Percentiles rank a stretch among this genome's conserved stretches.
Conservation (phyloP, 257 asterid species). For the Penstemon davidsonii region DNA sequence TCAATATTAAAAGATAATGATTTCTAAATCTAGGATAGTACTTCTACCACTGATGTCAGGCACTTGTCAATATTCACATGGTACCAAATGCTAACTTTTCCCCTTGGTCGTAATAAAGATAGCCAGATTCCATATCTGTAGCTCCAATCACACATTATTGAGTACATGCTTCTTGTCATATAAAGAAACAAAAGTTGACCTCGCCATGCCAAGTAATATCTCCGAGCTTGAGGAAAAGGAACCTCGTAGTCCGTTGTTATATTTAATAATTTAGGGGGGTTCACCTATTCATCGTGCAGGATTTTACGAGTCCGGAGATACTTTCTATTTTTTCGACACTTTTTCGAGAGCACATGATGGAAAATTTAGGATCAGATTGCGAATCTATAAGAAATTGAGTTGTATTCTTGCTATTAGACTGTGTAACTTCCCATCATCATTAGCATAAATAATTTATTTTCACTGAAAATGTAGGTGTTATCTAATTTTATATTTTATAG, state of each 20-base stretch:
- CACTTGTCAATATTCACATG: constrained; percentile 11
- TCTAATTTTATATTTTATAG: too few relatives aligned
- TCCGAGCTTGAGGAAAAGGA: constrained; percentile 1
- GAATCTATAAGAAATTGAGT: neutral
- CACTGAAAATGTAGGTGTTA: too few relatives aligned
- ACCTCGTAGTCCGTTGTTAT: neutral
- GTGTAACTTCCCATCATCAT: too few relatives aligned
- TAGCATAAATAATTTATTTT: too few relatives aligned
- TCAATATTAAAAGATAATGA: constrained; percentile 14
- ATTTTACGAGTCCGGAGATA: neutral
- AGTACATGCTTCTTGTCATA: constrained; percentile 9
- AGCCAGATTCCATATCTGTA: neutral
- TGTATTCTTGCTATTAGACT: too few relatives aligned
- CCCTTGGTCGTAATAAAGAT: constrained; percentile 5
- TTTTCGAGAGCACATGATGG: neutral
- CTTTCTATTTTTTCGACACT: neutral
- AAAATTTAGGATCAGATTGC: constrained; percentile 12
- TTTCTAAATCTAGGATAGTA: constrained; percentile 4
- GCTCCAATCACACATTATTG: neutral
- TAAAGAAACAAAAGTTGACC: neutral
- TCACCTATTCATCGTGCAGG: neutral
- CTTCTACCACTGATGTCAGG: neutral
- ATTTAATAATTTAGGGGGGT: constrained; percentile 1
- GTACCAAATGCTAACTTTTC: constrained; percentile 8
- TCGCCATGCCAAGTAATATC: constrained; percentile 1